A percentile compares a stretch with the other conserved stretches of the same genome.
These are phyloP conservation scores for Candida sanyaensis DNA, from an alignment of 1,139 yeast species.

Conservation along the genomic window DNA sequence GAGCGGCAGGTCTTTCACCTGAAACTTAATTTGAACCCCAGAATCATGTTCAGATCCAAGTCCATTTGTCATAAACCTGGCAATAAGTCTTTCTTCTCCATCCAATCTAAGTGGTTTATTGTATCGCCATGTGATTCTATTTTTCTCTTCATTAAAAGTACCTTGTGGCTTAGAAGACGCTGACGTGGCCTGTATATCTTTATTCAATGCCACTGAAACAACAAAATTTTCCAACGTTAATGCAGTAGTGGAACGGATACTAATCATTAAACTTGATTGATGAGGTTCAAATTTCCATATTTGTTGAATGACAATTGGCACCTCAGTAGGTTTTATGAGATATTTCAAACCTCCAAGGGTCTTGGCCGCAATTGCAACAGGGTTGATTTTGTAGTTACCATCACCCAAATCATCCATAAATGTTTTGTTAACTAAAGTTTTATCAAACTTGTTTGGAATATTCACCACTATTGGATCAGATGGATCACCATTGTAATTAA, in stretches of 20 bases:
- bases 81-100: constrained; percentile 63
- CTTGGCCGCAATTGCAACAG: constrained; percentile 48
- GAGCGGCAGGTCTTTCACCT: constrained; percentile 29
- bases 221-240: constrained; percentile 60
- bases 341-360: constrained; percentile 79
- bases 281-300: constrained; percentile 86
- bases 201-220: constrained; percentile 62
- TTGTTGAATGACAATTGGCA: constrained; percentile 77
- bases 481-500: constrained; percentile 46
- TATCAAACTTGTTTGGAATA: constrained; percentile 35
- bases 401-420: constrained; percentile 38
- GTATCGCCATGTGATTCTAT: constrained; percentile 84
- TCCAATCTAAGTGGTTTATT: constrained; percentile 47
- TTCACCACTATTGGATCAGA: constrained; percentile 23
- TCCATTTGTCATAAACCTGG: constrained; percentile 68
- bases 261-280: constrained; percentile 83
- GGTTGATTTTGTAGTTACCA: constrained; percentile 29
- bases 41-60: constrained; percentile 63
- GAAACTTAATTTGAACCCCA: constrained; percentile 72
- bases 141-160: constrained; percentile 79
- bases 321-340: constrained; percentile 46
- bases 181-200: constrained; percentile 50
- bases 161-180: constrained; percentile 93
- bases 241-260: constrained; percentile 52
- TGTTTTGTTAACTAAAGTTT: constrained; percentile 43